These are phyloP conservation scores for Stentor roeselii DNA, from an alignment of 73 alveolate species.

Conservation along the genomic window DNA sequence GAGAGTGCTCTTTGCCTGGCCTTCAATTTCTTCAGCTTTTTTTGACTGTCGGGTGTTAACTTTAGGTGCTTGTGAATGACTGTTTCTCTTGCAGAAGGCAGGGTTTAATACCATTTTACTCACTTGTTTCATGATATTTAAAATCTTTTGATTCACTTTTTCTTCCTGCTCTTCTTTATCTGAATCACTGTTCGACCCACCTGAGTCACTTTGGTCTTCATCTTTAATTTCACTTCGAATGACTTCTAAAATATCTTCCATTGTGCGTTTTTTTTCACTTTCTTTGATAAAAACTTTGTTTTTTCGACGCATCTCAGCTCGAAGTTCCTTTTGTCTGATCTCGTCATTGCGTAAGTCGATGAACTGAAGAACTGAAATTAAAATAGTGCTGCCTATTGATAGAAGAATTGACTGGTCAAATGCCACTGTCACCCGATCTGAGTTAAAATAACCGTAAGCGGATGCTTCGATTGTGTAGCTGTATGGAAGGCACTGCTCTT, in stretches of 20 bases:
- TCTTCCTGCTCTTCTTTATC: constrained; percentile 27
- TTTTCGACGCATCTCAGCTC: constrained; percentile 23
- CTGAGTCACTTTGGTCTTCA: constrained; percentile 29
- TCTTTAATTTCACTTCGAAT: not conserved
- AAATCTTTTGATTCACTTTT: not conserved
- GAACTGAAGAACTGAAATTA: constrained; percentile 42
- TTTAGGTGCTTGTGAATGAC: too few species aligned
- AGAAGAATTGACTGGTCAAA: constrained; percentile 42
- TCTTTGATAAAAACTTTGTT: constrained; percentile 29
- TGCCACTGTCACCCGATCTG: constrained; percentile 33
- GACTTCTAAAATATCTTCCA: constrained; percentile 4
- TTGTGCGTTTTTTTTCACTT: not conserved
- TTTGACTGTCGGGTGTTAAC: too few species aligned
- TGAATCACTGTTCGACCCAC: not conserved
- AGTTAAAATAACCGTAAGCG: constrained; percentile 37
- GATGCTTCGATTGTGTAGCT: constrained; percentile 53
- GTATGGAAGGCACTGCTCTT: constrained; percentile 27
- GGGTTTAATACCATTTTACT: too few species aligned
- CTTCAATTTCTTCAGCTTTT: too few species aligned
- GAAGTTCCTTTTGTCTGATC: constrained; percentile 30
- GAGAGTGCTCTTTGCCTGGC: too few species aligned
- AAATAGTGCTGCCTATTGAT: constrained; percentile 42
- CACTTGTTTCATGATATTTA: not conserved
- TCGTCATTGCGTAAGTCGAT: constrained; percentile 39
- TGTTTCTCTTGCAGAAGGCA: too few species aligned